Evolutionary conservation across 345 rosid genomes (phyloP).

Genomic region (Eucalyptus pumila): DNA sequence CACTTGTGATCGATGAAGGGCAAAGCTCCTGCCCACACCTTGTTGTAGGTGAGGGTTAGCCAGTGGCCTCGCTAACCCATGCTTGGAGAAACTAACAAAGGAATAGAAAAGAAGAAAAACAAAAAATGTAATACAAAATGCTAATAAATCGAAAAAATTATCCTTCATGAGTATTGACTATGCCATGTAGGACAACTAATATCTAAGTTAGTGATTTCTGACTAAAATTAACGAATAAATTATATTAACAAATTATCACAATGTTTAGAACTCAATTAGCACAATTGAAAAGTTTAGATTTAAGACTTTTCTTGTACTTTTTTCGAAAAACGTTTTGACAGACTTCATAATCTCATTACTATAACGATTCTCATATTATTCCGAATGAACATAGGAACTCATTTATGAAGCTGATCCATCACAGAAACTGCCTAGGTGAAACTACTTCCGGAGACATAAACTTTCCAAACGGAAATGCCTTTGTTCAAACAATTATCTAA

Average conservation of each 20-base stretch:
- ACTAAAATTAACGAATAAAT: no score
- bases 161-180: fast-evolving
- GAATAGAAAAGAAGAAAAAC: background rate
- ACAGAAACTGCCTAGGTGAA: background rate
- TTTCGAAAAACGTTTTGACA: fast-evolving
- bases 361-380: background rate
- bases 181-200: fast-evolving
- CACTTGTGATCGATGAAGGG: background rate
- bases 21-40: background rate
- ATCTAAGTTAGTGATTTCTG: fast-evolving
- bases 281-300: no score
- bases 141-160: background rate
- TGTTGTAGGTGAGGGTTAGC: fast-evolving
- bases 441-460: background rate
- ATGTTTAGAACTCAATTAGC: fast-evolving
- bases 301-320: background rate
- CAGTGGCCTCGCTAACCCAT: fast-evolving
- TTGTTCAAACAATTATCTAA: background rate
- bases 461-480: background rate
- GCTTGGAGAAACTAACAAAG: background rate
- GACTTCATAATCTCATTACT: background rate
- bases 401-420: background rate
- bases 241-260: fast-evolving
- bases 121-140: no score
- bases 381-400: background rate